Base-by-base conservation (phyloP, 1,284 basidiomycete species). In the Ceratobasidium sp. region DNA sequence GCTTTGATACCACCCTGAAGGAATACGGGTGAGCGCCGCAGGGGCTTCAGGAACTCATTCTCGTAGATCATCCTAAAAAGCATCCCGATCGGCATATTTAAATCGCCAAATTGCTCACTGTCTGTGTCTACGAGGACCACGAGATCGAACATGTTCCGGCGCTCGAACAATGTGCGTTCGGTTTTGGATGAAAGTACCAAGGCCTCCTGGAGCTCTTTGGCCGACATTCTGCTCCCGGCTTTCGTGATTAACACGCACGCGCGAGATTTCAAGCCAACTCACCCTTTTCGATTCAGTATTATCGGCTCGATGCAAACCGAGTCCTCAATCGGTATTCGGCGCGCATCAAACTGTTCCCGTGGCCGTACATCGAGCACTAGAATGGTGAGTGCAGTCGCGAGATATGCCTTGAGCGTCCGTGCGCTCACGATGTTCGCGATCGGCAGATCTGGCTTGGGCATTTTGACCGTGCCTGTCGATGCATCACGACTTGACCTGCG, bases 271-370 rank as follows among this genome's bases (percentile, higher is more conserved):
- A 57, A 27, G 30, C 1, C 30, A 74, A 87, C 91, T 85, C 83
- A 96, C 94, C 88, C 89, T 77, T 90, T 86, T 55, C 94, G 89
- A 78, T 87, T 83, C 48, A 97, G 86, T 2, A 96, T 89, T 1
- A 89, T 89, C 6, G 96, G 95, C 84, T 98, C 96, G 50, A 98
- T 88, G 85, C 96, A 97, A 1, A 96, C 92, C 0, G 93, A 88
- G 23, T 92, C 91, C 54, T 92, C 89, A 30, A 84, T 83, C 71
- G 88, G 90, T 77, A 98, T 93, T 79, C 93, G 91, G 71, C 93
- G 94, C 10, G 83, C 85, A 79, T 94, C 90, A 81, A 93, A 97
- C 78, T 95, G 93, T 3, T 90, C 90, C 54, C 95, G 88, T 10
- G 90, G 89, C 30, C 97, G 90, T 8, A 97, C 89, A 83, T 99